Percentiles rank a stretch among this genome's conserved stretches.
Conservation (phyloP, 306 rosid species). For the Medicago arabica region DNA sequence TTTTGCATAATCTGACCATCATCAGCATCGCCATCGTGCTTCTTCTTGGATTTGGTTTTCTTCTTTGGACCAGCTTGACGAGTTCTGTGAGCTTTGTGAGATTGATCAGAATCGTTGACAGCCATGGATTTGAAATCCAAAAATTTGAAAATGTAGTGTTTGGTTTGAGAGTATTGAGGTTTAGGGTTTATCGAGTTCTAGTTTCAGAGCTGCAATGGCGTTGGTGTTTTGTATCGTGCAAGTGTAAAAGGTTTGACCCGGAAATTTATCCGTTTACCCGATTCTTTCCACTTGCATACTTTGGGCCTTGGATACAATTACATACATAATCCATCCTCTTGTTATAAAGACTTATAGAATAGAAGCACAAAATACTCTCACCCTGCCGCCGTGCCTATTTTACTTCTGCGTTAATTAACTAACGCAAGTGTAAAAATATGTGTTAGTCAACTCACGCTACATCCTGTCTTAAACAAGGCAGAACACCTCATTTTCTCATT, state of each 20-base stretch:
- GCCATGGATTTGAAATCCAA: constrained; percentile 51
- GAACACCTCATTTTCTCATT: no score
- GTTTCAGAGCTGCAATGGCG: constrained; percentile 35
- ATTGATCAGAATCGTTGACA: constrained; percentile 63
- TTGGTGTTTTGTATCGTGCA: not conserved
- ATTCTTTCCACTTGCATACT: no score
- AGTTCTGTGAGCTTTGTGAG: constrained; percentile 75
- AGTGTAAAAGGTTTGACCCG: not conserved
- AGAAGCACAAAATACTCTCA: no score
- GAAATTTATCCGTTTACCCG: not conserved
- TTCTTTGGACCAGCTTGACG: constrained; percentile 82
- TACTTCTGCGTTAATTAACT: no score
- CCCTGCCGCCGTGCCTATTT: no score
- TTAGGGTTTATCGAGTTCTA: constrained; percentile 45
- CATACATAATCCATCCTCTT: no score
- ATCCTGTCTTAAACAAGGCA: no score
- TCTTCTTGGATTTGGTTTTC: constrained; percentile 43
- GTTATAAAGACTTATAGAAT: no score
- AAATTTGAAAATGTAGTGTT: not conserved
- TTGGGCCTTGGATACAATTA: not conserved
- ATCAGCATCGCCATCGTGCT: constrained; percentile 29
- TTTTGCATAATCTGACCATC: constrained; percentile 61
- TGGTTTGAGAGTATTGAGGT: not conserved
- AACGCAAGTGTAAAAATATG: no score
- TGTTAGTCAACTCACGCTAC: no score